A percentile compares a stretch with the other conserved stretches of the same genome.
phyloP scores from a whole-genome alignment of 345 rosid genomes.

The Raphanus sativus region DNA sequence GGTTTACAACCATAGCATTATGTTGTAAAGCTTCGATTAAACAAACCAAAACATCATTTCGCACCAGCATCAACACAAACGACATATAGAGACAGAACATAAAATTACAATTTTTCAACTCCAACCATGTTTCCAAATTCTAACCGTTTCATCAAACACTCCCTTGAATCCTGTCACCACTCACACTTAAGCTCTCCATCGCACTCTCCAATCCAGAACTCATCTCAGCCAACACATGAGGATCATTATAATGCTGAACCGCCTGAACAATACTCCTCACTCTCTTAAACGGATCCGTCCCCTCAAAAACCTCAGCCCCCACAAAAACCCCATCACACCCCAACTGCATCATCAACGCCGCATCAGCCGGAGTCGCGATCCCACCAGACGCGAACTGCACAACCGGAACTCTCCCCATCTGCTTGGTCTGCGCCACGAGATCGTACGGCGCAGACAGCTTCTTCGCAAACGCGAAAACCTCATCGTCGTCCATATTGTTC shows the following conservation, averaged over 20 bases:
- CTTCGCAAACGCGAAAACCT: conserved; percentile 54
- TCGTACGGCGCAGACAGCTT: background rate
- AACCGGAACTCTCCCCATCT: background rate
- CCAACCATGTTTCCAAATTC: background rate
- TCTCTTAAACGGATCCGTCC: conserved; percentile 50
- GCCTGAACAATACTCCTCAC: conserved; percentile 57
- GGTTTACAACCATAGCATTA: conserved; percentile 5
- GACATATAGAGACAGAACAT: background rate
- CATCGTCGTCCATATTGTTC: conserved; percentile 55
- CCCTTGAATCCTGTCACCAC: conserved; percentile 34
- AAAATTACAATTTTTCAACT: conserved; percentile 7
- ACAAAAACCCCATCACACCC: conserved; percentile 68
- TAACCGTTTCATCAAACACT: background rate
- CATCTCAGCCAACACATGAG: conserved; percentile 53
- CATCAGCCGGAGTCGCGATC: background rate
- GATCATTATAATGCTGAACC: conserved; percentile 62
- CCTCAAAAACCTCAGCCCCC: conserved; percentile 49
- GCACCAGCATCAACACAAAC: background rate
- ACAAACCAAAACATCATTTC: background rate
- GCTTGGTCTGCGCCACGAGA: background rate
- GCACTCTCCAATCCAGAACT: conserved; percentile 44
- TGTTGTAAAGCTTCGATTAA: background rate
- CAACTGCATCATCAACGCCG: conserved; percentile 53
- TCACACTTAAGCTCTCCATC: conserved; percentile 31
- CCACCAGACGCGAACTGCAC: background rate